Evolutionary conservation across 139 green algal species (phyloP).

Genomic region (Auxenochlorella pyrenoidosa): DNA sequence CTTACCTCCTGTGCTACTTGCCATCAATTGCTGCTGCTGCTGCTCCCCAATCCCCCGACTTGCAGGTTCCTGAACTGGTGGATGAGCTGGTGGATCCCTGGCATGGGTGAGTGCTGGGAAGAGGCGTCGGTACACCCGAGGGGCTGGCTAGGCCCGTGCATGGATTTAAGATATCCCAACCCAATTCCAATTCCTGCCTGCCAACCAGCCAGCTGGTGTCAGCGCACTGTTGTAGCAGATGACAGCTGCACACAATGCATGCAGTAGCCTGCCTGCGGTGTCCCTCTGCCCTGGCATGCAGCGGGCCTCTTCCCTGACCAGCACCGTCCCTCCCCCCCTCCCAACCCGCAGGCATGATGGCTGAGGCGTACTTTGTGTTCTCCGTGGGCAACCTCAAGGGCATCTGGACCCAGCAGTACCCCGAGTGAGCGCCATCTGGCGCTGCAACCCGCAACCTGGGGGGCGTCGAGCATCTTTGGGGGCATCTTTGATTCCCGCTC

Average conservation of each 20-base stretch:
- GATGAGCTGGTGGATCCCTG: constrained; percentile 21
- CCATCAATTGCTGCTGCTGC: background rate
- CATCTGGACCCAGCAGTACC: constrained; percentile 43
- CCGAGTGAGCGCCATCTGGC: constrained; percentile 5
- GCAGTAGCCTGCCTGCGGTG: too few species aligned
- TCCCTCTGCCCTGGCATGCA: background rate
- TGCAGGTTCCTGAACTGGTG: constrained; percentile 23
- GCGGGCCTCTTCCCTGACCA: too few species aligned
- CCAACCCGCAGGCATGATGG: constrained; percentile 43
- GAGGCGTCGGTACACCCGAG: too few species aligned
- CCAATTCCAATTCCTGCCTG: too few species aligned
- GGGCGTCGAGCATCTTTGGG: background rate
- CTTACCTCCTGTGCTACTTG: background rate
- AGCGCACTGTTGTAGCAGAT: too few species aligned
- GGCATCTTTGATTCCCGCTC: too few species aligned
- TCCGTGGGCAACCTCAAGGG: constrained; percentile 57
- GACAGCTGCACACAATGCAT: too few species aligned
- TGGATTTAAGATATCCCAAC: too few species aligned
- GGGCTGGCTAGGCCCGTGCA: too few species aligned
- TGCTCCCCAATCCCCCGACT: background rate
- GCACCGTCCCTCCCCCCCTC: background rate
- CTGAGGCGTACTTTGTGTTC: constrained; percentile 65
- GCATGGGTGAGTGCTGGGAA: constrained; percentile 30
- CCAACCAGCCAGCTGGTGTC: too few species aligned
- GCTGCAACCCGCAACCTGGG: background rate